Conservation (phyloP, 2,329 filamentous ascomycete species). For the Tricladium varicosporioides region DNA sequence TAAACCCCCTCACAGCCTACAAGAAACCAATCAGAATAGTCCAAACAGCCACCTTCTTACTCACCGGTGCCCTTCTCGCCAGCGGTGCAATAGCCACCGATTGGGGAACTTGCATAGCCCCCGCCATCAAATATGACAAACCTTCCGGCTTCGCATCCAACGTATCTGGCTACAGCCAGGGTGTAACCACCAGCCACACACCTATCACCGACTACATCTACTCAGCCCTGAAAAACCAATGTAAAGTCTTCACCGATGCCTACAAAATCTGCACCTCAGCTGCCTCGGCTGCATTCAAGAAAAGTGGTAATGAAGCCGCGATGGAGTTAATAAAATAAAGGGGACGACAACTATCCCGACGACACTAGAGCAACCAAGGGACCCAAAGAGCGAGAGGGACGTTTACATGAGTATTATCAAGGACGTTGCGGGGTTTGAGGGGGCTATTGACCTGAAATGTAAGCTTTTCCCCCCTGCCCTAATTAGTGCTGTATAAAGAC, state of each 20-base stretch:
- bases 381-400: neutral
- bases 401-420: neutral
- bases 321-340: neutral
- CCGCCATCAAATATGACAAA: neutral
- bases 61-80: no score
- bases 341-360: neutral
- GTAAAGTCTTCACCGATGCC: neutral
- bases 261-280: neutral
- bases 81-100: neutral
- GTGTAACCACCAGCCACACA: neutral
- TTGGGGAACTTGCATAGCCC: neutral
- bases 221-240: neutral
- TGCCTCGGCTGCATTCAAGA: neutral
- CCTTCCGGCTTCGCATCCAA: neutral
- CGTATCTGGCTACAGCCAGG: neutral
- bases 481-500: neutral
- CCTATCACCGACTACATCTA: neutral
- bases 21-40: no score
- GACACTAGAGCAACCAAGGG: neutral
- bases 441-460: neutral
- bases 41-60: no score
- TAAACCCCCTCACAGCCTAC: no score
- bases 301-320: conserved; percentile 1
- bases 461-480: neutral
- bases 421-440: neutral